Base-by-base conservation (phyloP, 176 grass and related monocot species). In the Carex scoparia region DNA sequence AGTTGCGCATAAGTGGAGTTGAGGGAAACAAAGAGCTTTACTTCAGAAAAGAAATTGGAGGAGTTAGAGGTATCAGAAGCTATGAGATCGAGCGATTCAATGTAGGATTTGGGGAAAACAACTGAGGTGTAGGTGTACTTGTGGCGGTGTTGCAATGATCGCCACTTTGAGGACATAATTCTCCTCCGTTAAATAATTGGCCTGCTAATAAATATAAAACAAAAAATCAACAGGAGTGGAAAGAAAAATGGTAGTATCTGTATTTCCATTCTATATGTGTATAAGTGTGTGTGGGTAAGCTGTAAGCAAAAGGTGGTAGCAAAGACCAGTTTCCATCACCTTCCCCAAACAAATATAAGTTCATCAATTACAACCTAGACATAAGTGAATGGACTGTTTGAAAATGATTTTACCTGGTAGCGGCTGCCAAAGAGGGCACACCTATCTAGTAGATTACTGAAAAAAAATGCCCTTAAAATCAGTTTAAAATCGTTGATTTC, bases 61-160 rank as follows among this genome's bases (percentile, higher is more conserved):
- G 86, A 87, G 5, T 77, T 79, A 8, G 65, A 68, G n/a, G 79
- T 79, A 57, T 92, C 88, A 1, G 63, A 10, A 0, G 86, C 84
- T 62, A 89, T 84, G 14, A 71, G 70, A 72, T 92, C 57, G 0
- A 98, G 85, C 18, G 89, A 76, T 35, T 98, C 89, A 54, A 81
- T 68, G 66, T 91, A 98, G 80, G 87, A 79, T 61, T 85, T 95
- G 28, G 95, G 91, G 65, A 98, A 93, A 37, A 92, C 88, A 14
- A 98, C 90, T 10, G 91, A 98, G 63, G 86, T 90, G 87, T 98
- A 98, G 55, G 93, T 95, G 85, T 98, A 98, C 38, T 86, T 85
- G 73, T 98, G 95, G 54, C 93, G 86, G 49, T 95, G 93, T 81
- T 98, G 95, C 85, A 92, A 81, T 1, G 95, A 94, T 38, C 95